phyloP scores from a whole-genome alignment of 192 early-diverging fungal genomes.

The Backusella tuberculispora region DNA sequence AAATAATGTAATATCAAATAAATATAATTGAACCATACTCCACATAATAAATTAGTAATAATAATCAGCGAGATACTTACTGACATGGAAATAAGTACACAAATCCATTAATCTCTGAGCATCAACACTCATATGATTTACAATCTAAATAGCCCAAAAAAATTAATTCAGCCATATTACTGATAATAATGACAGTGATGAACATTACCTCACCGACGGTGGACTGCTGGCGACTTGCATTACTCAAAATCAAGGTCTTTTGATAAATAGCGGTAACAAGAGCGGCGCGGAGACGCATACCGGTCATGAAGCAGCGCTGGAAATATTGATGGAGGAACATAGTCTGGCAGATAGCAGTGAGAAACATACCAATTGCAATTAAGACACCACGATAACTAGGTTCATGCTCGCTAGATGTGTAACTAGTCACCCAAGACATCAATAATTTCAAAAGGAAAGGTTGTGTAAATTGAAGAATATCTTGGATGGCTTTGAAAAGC shows the following conservation, averaged over 20 bases:
- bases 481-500: slow-evolving; percentile 79
- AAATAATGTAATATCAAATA: neutral
- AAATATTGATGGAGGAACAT: slow-evolving; percentile 88
- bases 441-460: slow-evolving; percentile 78
- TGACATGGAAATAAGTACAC: slow-evolving; percentile 71
- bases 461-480: slow-evolving; percentile 77
- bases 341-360: slow-evolving; percentile 75
- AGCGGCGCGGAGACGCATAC: slow-evolving; percentile 76
- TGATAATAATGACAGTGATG: neutral
- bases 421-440: slow-evolving; percentile 66
- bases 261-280: slow-evolving; percentile 83
- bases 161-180: neutral
- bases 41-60: neutral
- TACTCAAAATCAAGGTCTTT: slow-evolving; percentile 83
- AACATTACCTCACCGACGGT: slow-evolving; percentile 82
- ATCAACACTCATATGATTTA: slow-evolving; percentile 71
- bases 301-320: slow-evolving; percentile 77
- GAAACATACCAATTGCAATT: slow-evolving; percentile 84
- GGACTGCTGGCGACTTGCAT: slow-evolving; percentile 74
- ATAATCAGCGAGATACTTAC: slow-evolving; percentile 13
- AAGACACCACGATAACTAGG: slow-evolving; percentile 76
- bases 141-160: slow-evolving; percentile 40
- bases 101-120: slow-evolving; percentile 65
- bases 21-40: neutral
- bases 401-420: slow-evolving; percentile 54